Evolutionary conservation across 495 filamentous ascomycete species (phyloP).

Genomic region (Aspergillus steynii): DNA sequence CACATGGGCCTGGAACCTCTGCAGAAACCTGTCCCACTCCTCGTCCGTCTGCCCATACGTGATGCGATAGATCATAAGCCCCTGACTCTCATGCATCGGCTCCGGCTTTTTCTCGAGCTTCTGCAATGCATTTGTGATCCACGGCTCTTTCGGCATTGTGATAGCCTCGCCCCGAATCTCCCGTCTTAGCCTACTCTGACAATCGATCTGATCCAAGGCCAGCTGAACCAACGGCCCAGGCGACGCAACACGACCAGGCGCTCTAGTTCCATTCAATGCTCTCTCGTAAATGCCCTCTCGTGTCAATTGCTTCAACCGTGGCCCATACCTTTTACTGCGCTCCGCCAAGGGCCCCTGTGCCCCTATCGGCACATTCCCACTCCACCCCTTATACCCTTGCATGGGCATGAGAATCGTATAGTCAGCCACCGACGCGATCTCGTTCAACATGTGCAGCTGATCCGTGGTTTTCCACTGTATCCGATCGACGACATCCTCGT

Average conservation of each 20-base stretch:
- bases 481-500: conserved; percentile 10
- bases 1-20: conserved; percentile 27
- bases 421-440: conserved; percentile 23
- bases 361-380: not conserved
- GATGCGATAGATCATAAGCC: conserved; percentile 35
- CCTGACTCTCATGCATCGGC: conserved; percentile 7
- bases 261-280: not conserved
- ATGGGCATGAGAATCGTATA: conserved; percentile 27
- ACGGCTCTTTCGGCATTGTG: conserved; percentile 21
- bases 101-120: conserved; percentile 1
- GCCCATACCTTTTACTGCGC: conserved; percentile 14
- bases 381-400: conserved; percentile 26
- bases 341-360: not conserved
- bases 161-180: conserved; percentile 20
- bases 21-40: conserved; percentile 27
- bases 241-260: not conserved
- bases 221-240: conserved; percentile 11
- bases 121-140: conserved; percentile 16
- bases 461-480: conserved; percentile 25
- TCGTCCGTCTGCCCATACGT: conserved; percentile 27
- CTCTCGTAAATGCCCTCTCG: not conserved
- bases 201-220: conserved; percentile 13
- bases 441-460: conserved; percentile 23
- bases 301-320: conserved; percentile 14
- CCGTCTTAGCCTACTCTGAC: conserved; percentile 19